Evolutionary conservation across 495 filamentous ascomycete species (phyloP).

Genomic region (Aspergillus hancockii): DNA sequence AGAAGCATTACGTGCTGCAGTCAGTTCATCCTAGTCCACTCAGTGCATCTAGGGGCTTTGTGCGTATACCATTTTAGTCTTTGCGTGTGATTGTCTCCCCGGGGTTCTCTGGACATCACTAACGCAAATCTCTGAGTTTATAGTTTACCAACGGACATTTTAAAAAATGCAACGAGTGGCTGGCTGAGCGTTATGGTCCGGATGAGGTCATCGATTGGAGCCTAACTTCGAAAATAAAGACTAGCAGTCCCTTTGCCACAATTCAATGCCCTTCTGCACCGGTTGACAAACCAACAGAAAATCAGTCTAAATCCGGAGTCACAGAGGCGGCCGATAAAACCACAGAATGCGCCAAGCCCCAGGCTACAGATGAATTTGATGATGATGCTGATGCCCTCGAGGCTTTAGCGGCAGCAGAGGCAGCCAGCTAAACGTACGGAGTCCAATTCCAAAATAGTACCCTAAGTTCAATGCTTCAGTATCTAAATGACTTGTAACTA

Average conservation of each 20-base stretch:
- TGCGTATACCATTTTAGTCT: slow-evolving; percentile 25
- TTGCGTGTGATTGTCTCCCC: slow-evolving; percentile 25
- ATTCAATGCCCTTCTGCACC: slow-evolving; percentile 17
- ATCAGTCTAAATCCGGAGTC: background rate
- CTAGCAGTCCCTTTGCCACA: slow-evolving; percentile 10
- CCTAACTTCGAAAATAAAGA: slow-evolving; percentile 48
- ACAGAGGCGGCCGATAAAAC: slow-evolving; percentile 9
- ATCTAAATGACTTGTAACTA: too few species aligned
- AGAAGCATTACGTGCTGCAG: slow-evolving; percentile 76
- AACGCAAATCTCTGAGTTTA: background rate
- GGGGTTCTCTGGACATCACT: background rate
- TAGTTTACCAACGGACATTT: slow-evolving; percentile 88
- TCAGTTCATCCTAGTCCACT: slow-evolving; percentile 90
- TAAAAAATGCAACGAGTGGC: slow-evolving; percentile 85
- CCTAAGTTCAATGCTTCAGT: background rate
- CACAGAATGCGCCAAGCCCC: slow-evolving; percentile 3
- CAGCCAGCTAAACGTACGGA: slow-evolving; percentile 1
- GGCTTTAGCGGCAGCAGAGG: slow-evolving; percentile 36
- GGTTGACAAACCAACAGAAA: slow-evolving; percentile 18
- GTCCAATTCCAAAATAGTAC: background rate
- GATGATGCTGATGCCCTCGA: slow-evolving; percentile 45
- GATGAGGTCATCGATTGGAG: slow-evolving; percentile 86
- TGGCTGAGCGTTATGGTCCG: slow-evolving; percentile 71
- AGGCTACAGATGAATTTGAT: slow-evolving; percentile 35
- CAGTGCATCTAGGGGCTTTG: slow-evolving; percentile 76